Conservation (phyloP, 495 filamentous ascomycete genomes). For the Xeromyces bisporus region DNA sequence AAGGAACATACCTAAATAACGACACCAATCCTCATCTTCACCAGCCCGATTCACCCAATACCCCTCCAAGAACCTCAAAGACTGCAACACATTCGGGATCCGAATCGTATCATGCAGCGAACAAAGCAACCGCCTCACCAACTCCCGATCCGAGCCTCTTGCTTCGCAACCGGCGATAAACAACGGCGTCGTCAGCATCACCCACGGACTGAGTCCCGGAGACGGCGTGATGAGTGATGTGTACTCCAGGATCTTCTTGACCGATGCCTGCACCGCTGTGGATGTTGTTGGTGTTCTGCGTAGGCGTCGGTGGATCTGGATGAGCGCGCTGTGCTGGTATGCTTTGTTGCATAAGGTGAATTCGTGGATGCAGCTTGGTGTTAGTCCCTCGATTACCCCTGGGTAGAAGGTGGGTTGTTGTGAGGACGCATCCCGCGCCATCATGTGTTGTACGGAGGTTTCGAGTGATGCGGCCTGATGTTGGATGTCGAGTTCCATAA, state of each 20-base stretch:
- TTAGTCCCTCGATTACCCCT: conserved; percentile 20
- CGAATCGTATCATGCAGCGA: conserved; percentile 28
- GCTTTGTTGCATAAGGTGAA: conserved; percentile 30
- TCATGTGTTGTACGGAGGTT: conserved; percentile 18
- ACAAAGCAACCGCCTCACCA: conserved; percentile 17
- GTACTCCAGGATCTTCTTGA: conserved; percentile 26
- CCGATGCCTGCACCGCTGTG: conserved; percentile 21
- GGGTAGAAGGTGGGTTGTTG: conserved; percentile 24
- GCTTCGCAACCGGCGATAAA: conserved; percentile 33
- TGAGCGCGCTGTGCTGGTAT: conserved; percentile 30
- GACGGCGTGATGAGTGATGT: conserved; percentile 26
- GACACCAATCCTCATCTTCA: conserved; percentile 29
- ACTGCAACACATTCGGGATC: conserved; percentile 30
- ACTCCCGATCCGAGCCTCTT: conserved; percentile 21
- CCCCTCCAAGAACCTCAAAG: conserved; percentile 26
- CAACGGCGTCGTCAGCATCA: conserved; percentile 29
- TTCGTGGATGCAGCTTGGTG: conserved; percentile 18
- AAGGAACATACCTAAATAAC: conserved; percentile 20
- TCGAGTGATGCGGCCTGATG: conserved; percentile 20
- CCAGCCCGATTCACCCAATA: conserved; percentile 24
- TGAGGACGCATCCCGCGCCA: conserved; percentile 15
- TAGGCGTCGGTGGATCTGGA: conserved; percentile 27
- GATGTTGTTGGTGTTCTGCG: conserved; percentile 19
- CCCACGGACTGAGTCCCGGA: conserved; percentile 27
- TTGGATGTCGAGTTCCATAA: conserved; percentile 8